phyloP scores from a whole-genome alignment of 495 filamentous ascomycete genomes.

The Trichoderma erinaceum region DNA sequence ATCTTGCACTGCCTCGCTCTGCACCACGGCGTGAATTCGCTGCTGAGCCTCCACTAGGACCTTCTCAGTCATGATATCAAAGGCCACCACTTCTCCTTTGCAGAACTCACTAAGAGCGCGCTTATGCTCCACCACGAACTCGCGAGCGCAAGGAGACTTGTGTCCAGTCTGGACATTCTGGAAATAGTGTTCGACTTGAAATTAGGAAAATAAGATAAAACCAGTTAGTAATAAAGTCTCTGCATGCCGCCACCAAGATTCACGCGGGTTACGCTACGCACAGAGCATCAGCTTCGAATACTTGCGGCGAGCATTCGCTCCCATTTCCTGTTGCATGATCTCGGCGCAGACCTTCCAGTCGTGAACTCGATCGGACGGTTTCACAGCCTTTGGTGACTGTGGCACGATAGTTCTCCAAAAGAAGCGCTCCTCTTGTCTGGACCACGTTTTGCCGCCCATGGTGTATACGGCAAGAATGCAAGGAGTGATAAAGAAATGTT shows the following conservation, averaged over 20 bases:
- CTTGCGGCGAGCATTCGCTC: constrained; percentile 22
- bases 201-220: not conserved
- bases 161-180: constrained; percentile 31
- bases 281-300: constrained; percentile 36
- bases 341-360: constrained; percentile 29
- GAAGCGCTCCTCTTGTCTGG: constrained; percentile 30
- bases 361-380: constrained; percentile 21
- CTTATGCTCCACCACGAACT: constrained; percentile 27
- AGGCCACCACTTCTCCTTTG: not conserved
- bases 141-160: constrained; percentile 28
- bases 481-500: not conserved
- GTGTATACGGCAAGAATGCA: not conserved
- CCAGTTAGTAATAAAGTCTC: constrained; percentile 17
- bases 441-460: constrained; percentile 41
- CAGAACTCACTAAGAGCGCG: constrained; percentile 30
- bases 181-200: constrained; percentile 42
- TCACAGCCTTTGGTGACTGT: constrained; percentile 32
- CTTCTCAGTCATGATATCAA: not conserved
- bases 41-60: not conserved
- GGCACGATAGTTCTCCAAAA: constrained; percentile 37
- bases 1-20: not conserved
- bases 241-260: not conserved
- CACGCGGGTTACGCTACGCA: constrained; percentile 22
- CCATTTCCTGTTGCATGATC: constrained; percentile 33
- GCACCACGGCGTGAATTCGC: not conserved